A percentile compares a stretch with the other conserved stretches of the same genome.
Conservation (phyloP, 139 green algal genomes). For the Parachlorella kessleri region DNA sequence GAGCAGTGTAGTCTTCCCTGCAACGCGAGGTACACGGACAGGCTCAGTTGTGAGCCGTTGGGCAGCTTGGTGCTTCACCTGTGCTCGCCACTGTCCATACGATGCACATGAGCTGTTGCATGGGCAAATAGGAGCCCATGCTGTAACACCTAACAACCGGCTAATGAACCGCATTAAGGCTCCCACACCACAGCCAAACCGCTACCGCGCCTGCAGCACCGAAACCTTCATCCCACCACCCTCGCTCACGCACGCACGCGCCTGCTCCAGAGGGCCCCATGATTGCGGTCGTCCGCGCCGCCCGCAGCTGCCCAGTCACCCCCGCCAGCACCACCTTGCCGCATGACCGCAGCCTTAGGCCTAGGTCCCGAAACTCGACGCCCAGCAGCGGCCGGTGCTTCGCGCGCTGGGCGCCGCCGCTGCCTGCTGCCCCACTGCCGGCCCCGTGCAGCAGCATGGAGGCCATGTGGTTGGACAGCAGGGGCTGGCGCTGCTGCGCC, state of each 20-base stretch:
- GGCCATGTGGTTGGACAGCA: conserved; percentile 20
- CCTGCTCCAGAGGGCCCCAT: conserved; percentile 56
- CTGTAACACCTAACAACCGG: too few species aligned
- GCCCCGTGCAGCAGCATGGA: conserved; percentile 16
- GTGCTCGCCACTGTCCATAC: too few species aligned
- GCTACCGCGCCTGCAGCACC: not conserved
- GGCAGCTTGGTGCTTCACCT: too few species aligned
- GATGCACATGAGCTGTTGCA: too few species aligned
- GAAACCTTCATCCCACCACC: not conserved
- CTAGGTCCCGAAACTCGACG: conserved; percentile 49
- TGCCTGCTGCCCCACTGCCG: not conserved
- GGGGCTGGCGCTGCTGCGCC: conserved; percentile 21
- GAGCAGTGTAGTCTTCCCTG: conserved; percentile 66
- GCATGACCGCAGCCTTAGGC: conserved; percentile 41
- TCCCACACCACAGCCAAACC: not conserved
- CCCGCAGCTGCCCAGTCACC: conserved; percentile 36
- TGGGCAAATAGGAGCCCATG: too few species aligned
- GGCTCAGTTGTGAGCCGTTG: too few species aligned
- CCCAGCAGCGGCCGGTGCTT: conserved; percentile 14
- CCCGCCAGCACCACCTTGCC: conserved; percentile 49
- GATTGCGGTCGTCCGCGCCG: conserved; percentile 47
- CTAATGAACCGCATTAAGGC: not conserved
- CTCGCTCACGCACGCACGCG: not conserved
- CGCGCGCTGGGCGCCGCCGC: not conserved
- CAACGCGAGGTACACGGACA: too few species aligned